A percentile compares a stretch with the other conserved stretches of the same genome.
Conservation (phyloP, 179 eudicot genomes). For the Spergularia azorica region DNA sequence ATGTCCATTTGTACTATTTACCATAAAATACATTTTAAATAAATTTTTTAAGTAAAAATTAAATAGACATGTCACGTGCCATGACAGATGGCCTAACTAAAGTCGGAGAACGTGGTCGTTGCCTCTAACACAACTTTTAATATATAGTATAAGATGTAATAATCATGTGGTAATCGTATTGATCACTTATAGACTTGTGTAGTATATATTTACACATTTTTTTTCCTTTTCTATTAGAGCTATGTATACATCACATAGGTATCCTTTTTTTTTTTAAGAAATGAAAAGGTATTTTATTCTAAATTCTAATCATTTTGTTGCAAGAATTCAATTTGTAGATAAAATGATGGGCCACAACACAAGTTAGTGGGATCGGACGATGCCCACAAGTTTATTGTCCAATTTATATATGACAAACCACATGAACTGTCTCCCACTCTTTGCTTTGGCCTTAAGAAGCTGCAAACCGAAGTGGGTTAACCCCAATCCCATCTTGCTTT, state of each 20-base stretch:
- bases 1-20: too few species aligned
- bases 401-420: slow-evolving; percentile 32
- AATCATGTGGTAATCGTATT: too few species aligned
- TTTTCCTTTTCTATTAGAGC: too few species aligned
- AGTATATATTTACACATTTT: too few species aligned
- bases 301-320: not conserved
- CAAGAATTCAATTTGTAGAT: slow-evolving; percentile 16
- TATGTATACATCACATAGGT: not conserved
- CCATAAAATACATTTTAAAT: too few species aligned
- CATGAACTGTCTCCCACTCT: slow-evolving; percentile 35
- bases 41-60: too few species aligned
- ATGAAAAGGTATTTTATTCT: not conserved
- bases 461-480: slow-evolving; percentile 12
- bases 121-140: too few species aligned
- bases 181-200: too few species aligned
- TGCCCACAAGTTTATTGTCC: slow-evolving; percentile 24
- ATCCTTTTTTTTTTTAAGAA: not conserved
- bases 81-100: too few species aligned
- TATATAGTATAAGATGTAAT: too few species aligned
- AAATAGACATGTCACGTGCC: too few species aligned
- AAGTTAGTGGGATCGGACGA: slow-evolving; percentile 27
- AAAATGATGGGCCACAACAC: slow-evolving; percentile 12
- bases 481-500: slow-evolving; percentile 19
- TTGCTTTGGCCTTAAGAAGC: slow-evolving; percentile 27
- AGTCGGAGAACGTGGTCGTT: too few species aligned